Evolutionary conservation across 495 filamentous ascomycete species (phyloP).

Genomic region (Tricharina praecox): DNA sequence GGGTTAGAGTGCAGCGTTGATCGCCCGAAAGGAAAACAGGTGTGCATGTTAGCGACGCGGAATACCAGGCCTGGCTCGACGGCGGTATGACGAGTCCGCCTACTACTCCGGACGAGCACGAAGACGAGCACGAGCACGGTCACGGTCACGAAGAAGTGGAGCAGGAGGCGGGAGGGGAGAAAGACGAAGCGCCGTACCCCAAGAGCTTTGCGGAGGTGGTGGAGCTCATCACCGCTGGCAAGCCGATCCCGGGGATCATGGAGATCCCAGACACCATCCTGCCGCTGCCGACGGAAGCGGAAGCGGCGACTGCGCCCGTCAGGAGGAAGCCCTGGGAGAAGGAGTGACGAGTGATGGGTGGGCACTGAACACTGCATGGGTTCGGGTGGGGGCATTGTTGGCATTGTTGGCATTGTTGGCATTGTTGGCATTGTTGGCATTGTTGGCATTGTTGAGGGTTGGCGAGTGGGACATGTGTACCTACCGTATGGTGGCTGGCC

Average conservation of each 20-base stretch:
- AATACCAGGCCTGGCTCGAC: conserved; percentile 27
- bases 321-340: conserved; percentile 80
- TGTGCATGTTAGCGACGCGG: conserved; percentile 13
- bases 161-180: conserved; percentile 4
- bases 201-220: conserved; percentile 77
- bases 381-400: too few species aligned
- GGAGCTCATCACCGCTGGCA: conserved; percentile 66
- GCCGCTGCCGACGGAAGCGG: conserved; percentile 28
- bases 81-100: too few species aligned
- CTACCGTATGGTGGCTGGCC: too few species aligned
- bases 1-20: too few species aligned
- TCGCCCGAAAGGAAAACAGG: conserved; percentile 19
- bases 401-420: too few species aligned
- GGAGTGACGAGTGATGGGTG: too few species aligned
- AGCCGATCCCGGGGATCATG: conserved; percentile 74
- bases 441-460: too few species aligned
- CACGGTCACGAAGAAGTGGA: not conserved
- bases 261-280: conserved; percentile 70
- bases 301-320: conserved; percentile 34
- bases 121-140: too few species aligned
- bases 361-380: too few species aligned
- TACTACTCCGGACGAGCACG: too few species aligned
- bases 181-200: conserved; percentile 50
- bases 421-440: too few species aligned
- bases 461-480: too few species aligned